phyloP scores from a whole-genome alignment of 768 basidiomycete genomes.

The Cantharellus cinnabarinus region DNA sequence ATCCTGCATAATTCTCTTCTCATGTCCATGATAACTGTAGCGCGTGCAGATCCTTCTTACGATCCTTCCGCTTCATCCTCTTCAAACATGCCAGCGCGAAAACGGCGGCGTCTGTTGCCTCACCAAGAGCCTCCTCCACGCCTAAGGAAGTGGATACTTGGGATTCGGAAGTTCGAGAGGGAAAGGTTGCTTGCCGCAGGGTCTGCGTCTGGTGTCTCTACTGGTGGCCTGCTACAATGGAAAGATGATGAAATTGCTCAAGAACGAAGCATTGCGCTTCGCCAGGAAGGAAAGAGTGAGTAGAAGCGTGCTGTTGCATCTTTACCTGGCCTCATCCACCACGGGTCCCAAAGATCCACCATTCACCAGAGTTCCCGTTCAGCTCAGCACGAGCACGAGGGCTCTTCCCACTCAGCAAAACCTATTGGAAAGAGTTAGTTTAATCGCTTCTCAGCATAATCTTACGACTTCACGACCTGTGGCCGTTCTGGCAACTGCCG shows the following conservation, averaged over 20 bases:
- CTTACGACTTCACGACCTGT: slow-evolving; percentile 6
- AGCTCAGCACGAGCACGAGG: slow-evolving; percentile 3
- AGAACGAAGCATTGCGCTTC: slow-evolving; percentile 4
- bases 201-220: not conserved
- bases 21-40: slow-evolving; percentile 2
- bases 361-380: slow-evolving; percentile 4
- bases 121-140: slow-evolving; percentile 8
- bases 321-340: not conserved
- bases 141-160: slow-evolving; percentile 5
- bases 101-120: slow-evolving; percentile 7
- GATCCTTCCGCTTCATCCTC: not conserved
- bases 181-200: not conserved
- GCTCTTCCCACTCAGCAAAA: slow-evolving; percentile 7
- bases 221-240: not conserved
- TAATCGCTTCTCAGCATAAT: slow-evolving; percentile 8
- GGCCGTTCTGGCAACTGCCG: slow-evolving; percentile 3
- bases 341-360: slow-evolving; percentile 1
- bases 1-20: slow-evolving; percentile 6
- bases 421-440: slow-evolving; percentile 2
- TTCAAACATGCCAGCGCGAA: slow-evolving; percentile 1
- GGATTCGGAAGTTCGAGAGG: slow-evolving; percentile 7
- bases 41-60: not conserved
- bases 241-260: not conserved
- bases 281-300: slow-evolving; percentile 7
- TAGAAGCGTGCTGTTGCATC: not conserved